These are phyloP conservation scores for Cymbopogon citratus DNA, from an alignment of 176 grass and related monocot genomes.

Conservation along the genomic window DNA sequence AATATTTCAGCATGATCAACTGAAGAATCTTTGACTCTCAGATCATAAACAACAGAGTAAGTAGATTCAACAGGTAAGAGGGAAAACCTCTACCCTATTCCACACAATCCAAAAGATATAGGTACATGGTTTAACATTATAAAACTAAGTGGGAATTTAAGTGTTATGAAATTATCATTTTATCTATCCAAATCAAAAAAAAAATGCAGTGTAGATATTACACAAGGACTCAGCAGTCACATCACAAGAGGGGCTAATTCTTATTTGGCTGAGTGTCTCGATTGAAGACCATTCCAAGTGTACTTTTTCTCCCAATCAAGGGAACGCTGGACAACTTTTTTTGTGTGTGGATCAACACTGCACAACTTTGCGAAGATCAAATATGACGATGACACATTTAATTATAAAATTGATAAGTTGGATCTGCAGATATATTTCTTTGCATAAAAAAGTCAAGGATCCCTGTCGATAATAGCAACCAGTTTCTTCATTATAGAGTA, in stretches of 20 bases:
- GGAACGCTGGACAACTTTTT: neutral
- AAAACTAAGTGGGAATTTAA: neutral
- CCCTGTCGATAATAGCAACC: neutral
- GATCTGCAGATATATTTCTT: slow-evolving; percentile 3
- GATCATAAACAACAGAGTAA: slow-evolving; percentile 1
- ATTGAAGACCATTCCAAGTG: neutral
- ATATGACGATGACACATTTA: neutral
- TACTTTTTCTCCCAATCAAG: neutral
- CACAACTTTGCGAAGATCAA: neutral
- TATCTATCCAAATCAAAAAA: neutral
- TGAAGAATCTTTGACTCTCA: neutral
- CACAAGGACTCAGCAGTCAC: neutral
- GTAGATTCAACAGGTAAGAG: neutral
- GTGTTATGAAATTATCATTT: neutral
- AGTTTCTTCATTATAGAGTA: neutral
- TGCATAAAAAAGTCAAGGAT: slow-evolving; percentile 1
- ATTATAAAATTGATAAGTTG: neutral
- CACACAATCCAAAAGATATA: neutral
- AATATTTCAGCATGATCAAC: slow-evolving; percentile 17
- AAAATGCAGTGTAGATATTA: neutral
- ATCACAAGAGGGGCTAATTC: neutral
- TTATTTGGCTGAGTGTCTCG: neutral
- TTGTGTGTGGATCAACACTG: neutral
- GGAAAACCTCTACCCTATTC: neutral
- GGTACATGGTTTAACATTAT: neutral